These are phyloP conservation scores for Rhinocladiella mackenziei DNA, from an alignment of 2,329 filamentous ascomycete genomes.

Conservation along the genomic window DNA sequence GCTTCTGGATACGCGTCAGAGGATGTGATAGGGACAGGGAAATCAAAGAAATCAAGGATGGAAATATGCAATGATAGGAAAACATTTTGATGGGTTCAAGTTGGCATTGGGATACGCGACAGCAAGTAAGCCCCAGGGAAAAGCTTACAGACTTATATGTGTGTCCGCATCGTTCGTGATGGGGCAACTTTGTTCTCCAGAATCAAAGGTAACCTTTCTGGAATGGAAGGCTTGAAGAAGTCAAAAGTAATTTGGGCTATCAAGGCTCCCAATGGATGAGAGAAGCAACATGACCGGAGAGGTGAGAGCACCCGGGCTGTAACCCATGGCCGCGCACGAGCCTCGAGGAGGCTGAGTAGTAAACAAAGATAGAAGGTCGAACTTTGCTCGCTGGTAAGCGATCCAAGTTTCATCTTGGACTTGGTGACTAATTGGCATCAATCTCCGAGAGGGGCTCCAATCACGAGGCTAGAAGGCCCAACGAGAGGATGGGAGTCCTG, in stretches of 20 bases:
- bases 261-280: background rate
- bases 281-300: background rate
- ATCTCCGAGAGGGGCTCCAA: constrained; percentile 8
- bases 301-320: background rate
- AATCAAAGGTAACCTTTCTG: too few species aligned
- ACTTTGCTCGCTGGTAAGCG: background rate
- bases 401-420: background rate
- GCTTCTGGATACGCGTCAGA: constrained; percentile 10
- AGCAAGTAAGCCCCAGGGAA: too few species aligned
- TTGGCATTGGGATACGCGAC: too few species aligned
- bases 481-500: background rate
- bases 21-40: constrained; percentile 4
- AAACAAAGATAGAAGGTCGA: background rate
- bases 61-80: background rate
- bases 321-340: background rate
- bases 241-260: background rate
- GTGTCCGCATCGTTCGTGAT: background rate
- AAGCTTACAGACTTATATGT: too few species aligned
- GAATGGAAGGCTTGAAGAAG: background rate
- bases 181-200: background rate
- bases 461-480: constrained; percentile 1
- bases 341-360: background rate
- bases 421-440: background rate
- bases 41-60: background rate
- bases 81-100: too few species aligned